These are phyloP conservation scores for Blastobotrys apis DNA, from an alignment of 1,139 yeast species.

Conservation along the genomic window DNA sequence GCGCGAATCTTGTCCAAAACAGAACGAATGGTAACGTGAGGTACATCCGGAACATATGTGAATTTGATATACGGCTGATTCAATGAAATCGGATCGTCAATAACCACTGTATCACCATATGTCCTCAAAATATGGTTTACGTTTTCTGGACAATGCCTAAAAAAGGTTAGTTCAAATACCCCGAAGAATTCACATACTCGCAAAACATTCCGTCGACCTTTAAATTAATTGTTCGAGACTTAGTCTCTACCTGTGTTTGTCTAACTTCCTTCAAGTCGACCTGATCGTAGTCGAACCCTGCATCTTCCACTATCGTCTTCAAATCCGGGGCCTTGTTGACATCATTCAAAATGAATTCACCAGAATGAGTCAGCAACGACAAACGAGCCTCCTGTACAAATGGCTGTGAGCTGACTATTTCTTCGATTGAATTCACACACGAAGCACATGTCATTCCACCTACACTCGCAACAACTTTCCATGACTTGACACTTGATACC, in stretches of 20 bases:
- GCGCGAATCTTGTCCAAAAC: constrained; percentile 49
- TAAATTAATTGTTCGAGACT: constrained; percentile 52
- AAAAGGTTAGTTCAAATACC: background rate
- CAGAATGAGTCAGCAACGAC: constrained; percentile 57
- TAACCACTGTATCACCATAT: constrained; percentile 52
- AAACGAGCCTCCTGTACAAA: constrained; percentile 53
- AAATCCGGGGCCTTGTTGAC: constrained; percentile 21
- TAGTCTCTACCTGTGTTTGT: constrained; percentile 23
- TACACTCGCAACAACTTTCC: constrained; percentile 54
- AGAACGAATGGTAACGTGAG: constrained; percentile 48
- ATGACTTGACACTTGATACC: constrained; percentile 36
- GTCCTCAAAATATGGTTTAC: constrained; percentile 47
- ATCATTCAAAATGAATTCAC: constrained; percentile 47
- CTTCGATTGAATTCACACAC: constrained; percentile 54
- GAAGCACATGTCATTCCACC: constrained; percentile 78
- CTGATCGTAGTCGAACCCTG: constrained; percentile 47
- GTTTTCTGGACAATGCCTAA: constrained; percentile 57
- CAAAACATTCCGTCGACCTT: constrained; percentile 69
- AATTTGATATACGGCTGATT: constrained; percentile 55
- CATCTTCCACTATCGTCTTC: constrained; percentile 7
- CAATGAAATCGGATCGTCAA: constrained; percentile 53
- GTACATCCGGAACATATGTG: constrained; percentile 58
- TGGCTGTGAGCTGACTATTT: constrained; percentile 48
- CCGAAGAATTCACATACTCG: constrained; percentile 27
- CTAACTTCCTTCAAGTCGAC: constrained; percentile 21